Conservation (phyloP, 2,329 filamentous ascomycete species). For the Juglanconis oblonga region DNA sequence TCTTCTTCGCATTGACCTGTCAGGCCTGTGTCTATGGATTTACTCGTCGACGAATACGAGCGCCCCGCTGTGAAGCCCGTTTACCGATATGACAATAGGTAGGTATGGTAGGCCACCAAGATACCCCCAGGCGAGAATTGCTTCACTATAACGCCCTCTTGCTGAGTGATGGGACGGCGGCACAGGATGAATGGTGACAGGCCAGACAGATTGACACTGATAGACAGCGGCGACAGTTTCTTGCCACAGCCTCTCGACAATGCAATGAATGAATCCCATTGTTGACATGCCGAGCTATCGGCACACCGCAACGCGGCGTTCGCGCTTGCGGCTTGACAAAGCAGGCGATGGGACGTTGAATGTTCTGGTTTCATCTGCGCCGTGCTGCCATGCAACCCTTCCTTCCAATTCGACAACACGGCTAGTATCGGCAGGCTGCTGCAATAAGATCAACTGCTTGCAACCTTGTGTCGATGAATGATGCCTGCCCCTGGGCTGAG, state of each 20-base stretch:
- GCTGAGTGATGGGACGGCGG: not conserved
- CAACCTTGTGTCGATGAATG: too few species aligned
- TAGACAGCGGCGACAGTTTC: not conserved
- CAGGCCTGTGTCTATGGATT: not conserved
- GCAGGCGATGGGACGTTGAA: not conserved
- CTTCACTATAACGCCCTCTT: not conserved
- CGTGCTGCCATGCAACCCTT: not conserved
- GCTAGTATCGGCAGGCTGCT: not conserved
- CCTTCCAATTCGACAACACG: not conserved
- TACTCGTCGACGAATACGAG: too few species aligned
- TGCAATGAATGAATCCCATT: not conserved
- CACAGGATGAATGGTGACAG: not conserved
- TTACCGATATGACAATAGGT: too few species aligned
- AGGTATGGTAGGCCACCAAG: too few species aligned
- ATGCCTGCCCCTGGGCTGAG: too few species aligned
- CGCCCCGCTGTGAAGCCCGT: too few species aligned
- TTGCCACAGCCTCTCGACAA: not conserved
- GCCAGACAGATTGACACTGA: not conserved
- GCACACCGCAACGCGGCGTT: not conserved
- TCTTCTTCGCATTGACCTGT: not conserved
- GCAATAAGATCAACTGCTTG: not conserved
- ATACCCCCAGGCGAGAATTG: not conserved
- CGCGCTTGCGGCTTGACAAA: not conserved
- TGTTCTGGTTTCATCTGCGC: not conserved
- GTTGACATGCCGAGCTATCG: not conserved